Conservation (phyloP, 345 rosid genomes). For the Microcos paniculata region DNA sequence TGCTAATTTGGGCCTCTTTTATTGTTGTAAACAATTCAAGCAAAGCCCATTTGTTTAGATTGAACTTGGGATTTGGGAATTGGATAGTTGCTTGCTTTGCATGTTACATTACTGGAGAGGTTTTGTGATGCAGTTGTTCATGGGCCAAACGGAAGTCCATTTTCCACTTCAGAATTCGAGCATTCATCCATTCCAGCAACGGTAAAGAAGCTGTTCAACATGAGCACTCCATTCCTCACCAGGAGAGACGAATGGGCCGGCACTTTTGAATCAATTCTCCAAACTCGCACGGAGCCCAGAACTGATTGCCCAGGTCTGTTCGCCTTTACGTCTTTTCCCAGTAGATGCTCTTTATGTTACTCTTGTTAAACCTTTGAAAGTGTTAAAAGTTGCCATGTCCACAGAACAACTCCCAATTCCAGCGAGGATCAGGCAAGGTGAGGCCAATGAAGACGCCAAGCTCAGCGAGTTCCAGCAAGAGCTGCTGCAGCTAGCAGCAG, state of each 20-base stretch:
- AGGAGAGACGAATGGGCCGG: constrained; percentile 92
- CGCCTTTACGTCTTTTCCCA: background rate
- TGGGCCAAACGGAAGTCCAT: constrained; percentile 70
- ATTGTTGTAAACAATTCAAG: background rate
- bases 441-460: constrained; percentile 62
- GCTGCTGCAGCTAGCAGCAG: constrained; percentile 77
- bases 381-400: background rate
- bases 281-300: constrained; percentile 55
- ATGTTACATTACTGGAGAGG: background rate
- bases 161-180: constrained; percentile 75
- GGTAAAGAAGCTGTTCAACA: constrained; percentile 73
- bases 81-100: background rate
- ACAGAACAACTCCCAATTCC: constrained; percentile 59
- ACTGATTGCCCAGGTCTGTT: constrained; percentile 74
- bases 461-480: constrained; percentile 84
- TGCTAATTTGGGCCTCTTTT: background rate
- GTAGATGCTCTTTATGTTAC: background rate
- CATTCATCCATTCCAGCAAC: constrained; percentile 97
- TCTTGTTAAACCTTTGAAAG: background rate
- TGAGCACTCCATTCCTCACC: constrained; percentile 65
- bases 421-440: constrained; percentile 49
- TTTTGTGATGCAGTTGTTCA: constrained; percentile 62
- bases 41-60: background rate
- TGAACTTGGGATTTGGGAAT: background rate
- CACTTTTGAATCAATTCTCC: constrained; percentile 68